These are phyloP conservation scores for Tricholoma hemisulphureum DNA, from an alignment of 768 basidiomycete species.

Conservation along the genomic window DNA sequence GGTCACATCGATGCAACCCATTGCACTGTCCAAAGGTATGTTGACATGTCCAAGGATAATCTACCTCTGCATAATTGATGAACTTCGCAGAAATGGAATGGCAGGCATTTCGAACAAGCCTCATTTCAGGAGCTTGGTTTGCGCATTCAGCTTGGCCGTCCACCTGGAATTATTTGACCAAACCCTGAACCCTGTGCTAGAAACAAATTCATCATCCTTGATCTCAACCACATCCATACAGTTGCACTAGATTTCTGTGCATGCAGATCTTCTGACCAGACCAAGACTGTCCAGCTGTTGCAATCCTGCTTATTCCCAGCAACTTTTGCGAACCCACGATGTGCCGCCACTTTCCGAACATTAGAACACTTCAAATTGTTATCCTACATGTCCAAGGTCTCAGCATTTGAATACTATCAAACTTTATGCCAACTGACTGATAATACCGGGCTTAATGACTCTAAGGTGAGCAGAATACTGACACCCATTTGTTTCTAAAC, in stretches of 20 bases:
- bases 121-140: not conserved
- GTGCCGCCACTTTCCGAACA: constrained; percentile 18
- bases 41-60: not conserved
- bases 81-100: constrained; percentile 11
- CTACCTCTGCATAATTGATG: not conserved
- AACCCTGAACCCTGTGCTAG: constrained; percentile 21
- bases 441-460: constrained; percentile 1
- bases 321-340: constrained; percentile 15
- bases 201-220: constrained; percentile 16
- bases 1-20: not conserved
- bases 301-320: constrained; percentile 19
- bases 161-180: constrained; percentile 11
- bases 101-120: not conserved
- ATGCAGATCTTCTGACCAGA: constrained; percentile 10
- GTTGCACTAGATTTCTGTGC: constrained; percentile 22
- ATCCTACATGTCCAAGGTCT: constrained; percentile 20
- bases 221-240: constrained; percentile 22
- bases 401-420: constrained; percentile 19
- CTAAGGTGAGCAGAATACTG: not conserved
- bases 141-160: constrained; percentile 4
- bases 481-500: not conserved
- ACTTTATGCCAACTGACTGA: constrained; percentile 12
- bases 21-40: constrained; percentile 7
- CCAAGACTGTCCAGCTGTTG: constrained; percentile 19
- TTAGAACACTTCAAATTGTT: constrained; percentile 19